Percentiles rank a stretch among this genome's conserved stretches.
Conservation (phyloP, 2,329 filamentous ascomycete species). For the Emergomyces pasteurianus region DNA sequence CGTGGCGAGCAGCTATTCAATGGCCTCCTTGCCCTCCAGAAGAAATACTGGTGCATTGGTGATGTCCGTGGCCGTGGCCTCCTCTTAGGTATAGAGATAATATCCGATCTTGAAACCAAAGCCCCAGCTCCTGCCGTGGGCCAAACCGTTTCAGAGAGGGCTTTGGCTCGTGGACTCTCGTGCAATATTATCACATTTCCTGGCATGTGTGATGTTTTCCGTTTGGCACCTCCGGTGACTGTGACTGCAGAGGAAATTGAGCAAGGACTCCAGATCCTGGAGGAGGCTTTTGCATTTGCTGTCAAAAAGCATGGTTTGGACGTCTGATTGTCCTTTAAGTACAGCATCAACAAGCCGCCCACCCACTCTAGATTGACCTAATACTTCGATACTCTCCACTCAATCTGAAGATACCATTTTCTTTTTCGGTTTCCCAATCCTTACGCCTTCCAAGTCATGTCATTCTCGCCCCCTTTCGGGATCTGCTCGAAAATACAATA, state of each 20-base stretch:
- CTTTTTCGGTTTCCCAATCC: background rate
- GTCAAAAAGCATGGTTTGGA: slow-evolving; percentile 6
- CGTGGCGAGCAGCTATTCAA: slow-evolving; percentile 37
- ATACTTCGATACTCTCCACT: background rate
- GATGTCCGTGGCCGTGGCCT: slow-evolving; percentile 49
- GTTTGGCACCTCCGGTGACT: slow-evolving; percentile 50
- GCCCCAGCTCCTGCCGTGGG: slow-evolving; percentile 38
- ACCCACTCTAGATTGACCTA: background rate
- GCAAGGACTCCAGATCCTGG: slow-evolving; percentile 43
- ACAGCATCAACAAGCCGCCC: too few species aligned
- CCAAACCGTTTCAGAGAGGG: slow-evolving; percentile 34
- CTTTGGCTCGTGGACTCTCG: slow-evolving; percentile 44
- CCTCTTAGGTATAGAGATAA: slow-evolving; percentile 48
- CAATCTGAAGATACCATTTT: background rate
- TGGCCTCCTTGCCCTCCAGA: slow-evolving; percentile 36
- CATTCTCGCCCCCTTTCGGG: background rate
- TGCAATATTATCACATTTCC: slow-evolving; percentile 45
- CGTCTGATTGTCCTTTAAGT: background rate
- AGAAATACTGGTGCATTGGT: slow-evolving; percentile 49
- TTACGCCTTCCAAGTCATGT: background rate
- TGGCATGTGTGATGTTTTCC: slow-evolving; percentile 45
- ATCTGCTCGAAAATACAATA: background rate
- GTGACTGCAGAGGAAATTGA: slow-evolving; percentile 41
- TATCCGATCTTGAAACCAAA: slow-evolving; percentile 39
- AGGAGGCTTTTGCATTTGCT: slow-evolving; percentile 38